Conservation (phyloP, 352 stramenopile genomes). For the Phytophthora brassicae region DNA sequence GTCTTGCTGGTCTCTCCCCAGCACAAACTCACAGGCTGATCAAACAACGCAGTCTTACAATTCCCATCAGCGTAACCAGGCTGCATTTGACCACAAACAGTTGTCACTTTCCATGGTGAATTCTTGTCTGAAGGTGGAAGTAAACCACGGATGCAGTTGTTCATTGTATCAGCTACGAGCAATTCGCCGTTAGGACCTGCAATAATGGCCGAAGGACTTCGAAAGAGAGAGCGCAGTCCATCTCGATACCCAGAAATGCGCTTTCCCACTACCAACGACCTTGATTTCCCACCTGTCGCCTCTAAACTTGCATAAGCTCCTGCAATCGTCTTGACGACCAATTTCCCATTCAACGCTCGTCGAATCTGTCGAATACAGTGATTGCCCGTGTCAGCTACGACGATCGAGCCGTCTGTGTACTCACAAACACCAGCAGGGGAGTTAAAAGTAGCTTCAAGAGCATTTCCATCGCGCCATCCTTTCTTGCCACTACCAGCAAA, state of each 20-base stretch:
- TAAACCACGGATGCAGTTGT: conserved; percentile 54
- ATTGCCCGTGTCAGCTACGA: conserved; percentile 54
- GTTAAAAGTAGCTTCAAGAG: conserved; percentile 45
- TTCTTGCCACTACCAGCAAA: conserved; percentile 52
- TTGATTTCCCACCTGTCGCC: not conserved
- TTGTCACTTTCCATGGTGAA: conserved; percentile 29
- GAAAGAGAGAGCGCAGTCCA: conserved; percentile 41
- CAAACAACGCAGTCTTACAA: conserved; percentile 36
- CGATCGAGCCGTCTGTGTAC: conserved; percentile 37
- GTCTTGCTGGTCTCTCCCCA: conserved; percentile 21
- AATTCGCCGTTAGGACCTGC: conserved; percentile 33
- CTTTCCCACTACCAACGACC: conserved; percentile 4
- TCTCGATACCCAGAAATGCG: conserved; percentile 34
- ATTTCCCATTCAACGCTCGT: conserved; percentile 23
- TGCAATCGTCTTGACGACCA: conserved; percentile 43
- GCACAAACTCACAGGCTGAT: conserved; percentile 42
- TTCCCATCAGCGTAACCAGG: conserved; percentile 38
- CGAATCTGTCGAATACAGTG: conserved; percentile 55
- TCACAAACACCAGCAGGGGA: conserved; percentile 42
- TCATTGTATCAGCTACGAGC: conserved; percentile 58
- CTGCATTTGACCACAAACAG: conserved; percentile 28
- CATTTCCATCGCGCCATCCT: conserved; percentile 42
- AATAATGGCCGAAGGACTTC: conserved; percentile 39
- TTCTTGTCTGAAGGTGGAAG: conserved; percentile 6
- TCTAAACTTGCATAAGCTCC: conserved; percentile 21